These are phyloP conservation scores for Fragilaria crotonensis DNA, from an alignment of 108 stramenopile genomes.

Conservation along the genomic window DNA sequence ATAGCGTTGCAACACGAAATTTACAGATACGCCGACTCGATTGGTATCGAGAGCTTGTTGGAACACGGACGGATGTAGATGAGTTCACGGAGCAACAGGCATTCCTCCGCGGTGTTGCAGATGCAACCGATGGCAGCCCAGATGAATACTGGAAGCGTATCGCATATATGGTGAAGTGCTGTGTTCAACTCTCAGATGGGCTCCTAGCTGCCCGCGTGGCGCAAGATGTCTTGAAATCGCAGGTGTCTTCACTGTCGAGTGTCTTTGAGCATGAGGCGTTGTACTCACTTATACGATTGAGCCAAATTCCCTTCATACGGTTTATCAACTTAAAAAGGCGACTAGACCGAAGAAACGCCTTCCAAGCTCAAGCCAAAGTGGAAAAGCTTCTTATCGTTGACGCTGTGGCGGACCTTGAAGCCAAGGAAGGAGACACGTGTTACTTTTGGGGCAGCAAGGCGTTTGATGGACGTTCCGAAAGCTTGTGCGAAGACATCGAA, in stretches of 20 bases:
- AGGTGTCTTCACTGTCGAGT: not conserved
- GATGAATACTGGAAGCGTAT: not conserved
- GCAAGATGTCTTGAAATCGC: not conserved
- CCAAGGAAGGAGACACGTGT: constrained; percentile 3
- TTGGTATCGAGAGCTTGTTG: not conserved
- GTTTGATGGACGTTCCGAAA: constrained; percentile 44
- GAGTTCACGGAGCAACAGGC: not conserved
- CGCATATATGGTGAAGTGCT: constrained; percentile 21
- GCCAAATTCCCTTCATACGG: constrained; percentile 33
- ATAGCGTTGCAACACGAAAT: not conserved
- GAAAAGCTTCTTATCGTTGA: constrained; percentile 41
- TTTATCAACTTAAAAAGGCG: constrained; percentile 68
- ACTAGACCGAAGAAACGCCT: constrained; percentile 44
- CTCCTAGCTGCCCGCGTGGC: constrained; percentile 10
- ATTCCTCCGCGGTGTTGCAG: not conserved
- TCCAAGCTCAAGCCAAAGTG: constrained; percentile 45
- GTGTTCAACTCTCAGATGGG: constrained; percentile 29
- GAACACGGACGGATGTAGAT: not conserved
- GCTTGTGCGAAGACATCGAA: not conserved
- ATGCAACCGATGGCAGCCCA: not conserved
- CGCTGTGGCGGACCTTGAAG: constrained; percentile 29
- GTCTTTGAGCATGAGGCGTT: constrained; percentile 8
- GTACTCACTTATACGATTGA: constrained; percentile 19
- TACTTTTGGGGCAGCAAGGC: constrained; percentile 46
- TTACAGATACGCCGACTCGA: constrained; percentile 4